Evolutionary conservation across 139 green algal species (phyloP), one percentile per base, ranked within the genome.

Genomic region (Chlamydomonas incerta): DNA sequence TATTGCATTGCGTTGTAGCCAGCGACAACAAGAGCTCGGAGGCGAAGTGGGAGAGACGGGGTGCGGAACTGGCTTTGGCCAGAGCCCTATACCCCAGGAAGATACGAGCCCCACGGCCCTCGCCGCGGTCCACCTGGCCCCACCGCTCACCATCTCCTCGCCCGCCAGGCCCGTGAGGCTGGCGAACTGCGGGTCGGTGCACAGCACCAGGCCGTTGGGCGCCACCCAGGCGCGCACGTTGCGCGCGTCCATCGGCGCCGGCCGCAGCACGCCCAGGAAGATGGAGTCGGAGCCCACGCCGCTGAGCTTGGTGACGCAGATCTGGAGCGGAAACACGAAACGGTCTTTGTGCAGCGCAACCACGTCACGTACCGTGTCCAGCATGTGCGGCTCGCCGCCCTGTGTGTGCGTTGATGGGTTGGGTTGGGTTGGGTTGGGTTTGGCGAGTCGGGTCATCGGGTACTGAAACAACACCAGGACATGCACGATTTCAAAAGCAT

Each of bases 361-460:
- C 69, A 93, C 84, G 58, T 93, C 82, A 0, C 83, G 72, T 2
- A 81, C 55, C 3, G 33, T 82, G 90, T 92, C 85, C 34, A 95
- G 85, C 65, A 93, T 89, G 68, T 88, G 81, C 28, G 85, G 65
- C 41, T 88, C 77, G 37, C 88, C 88, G n/a, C 73, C 84, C 37
- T 62, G 37, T 8, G 41, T 50, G 41, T 5, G n/a, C n/a, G n/a
- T n/a, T n/a, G n/a, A n/a, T n/a, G n/a, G n/a, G n/a, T n/a, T n/a
- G n/a, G n/a, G n/a, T n/a, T n/a, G n/a, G n/a, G n/a, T n/a, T n/a
- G n/a, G n/a, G n/a, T n/a, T n/a, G n/a, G n/a, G n/a, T n/a, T n/a
- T n/a, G n/a, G n/a, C n/a, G n/a, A n/a, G n/a, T n/a, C n/a, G n/a
- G n/a, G n/a, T n/a, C n/a, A n/a, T n/a, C n/a, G n/a, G n/a, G n/a